Evolutionary conservation across 2,329 filamentous ascomycete genomes (phyloP).

Genomic region (Exophiala sp.): DNA sequence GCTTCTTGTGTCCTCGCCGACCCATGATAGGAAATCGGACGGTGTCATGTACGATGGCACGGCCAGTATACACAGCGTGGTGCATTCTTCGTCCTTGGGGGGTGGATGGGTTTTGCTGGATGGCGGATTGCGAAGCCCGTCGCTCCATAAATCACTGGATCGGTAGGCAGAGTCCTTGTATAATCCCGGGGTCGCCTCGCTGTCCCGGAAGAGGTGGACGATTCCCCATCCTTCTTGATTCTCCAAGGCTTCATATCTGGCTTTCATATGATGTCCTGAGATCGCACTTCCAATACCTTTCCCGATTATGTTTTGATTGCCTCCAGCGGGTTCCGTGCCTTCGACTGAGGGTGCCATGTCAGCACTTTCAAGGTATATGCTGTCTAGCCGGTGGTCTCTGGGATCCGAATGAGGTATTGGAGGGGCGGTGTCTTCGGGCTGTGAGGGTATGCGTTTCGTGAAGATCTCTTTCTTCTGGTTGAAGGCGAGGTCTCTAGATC

Average conservation of each 20-base stretch:
- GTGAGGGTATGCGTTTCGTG: neutral
- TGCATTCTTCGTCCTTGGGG: slow-evolving; percentile 59
- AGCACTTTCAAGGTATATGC: slow-evolving; percentile 72
- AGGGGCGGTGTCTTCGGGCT: slow-evolving; percentile 25
- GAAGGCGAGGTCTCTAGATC: slow-evolving; percentile 13
- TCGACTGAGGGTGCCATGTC: slow-evolving; percentile 50
- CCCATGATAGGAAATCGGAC: slow-evolving; percentile 82
- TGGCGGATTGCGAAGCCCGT: slow-evolving; percentile 22
- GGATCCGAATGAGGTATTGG: slow-evolving; percentile 24
- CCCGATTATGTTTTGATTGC: slow-evolving; percentile 38
- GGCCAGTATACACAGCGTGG: slow-evolving; percentile 84
- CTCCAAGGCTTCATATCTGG: slow-evolving; percentile 65
- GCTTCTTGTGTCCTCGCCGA: slow-evolving; percentile 79
- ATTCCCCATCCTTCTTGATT: slow-evolving; percentile 71
- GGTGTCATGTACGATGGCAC: slow-evolving; percentile 92
- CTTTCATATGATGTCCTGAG: slow-evolving; percentile 73
- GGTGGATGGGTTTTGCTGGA: slow-evolving; percentile 20
- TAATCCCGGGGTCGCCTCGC: slow-evolving; percentile 62
- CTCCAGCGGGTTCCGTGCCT: slow-evolving; percentile 9
- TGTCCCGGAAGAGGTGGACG: slow-evolving; percentile 87
- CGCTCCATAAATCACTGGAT: slow-evolving; percentile 25
- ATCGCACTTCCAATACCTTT: slow-evolving; percentile 47
- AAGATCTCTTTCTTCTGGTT: slow-evolving; percentile 11
- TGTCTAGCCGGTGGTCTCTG: slow-evolving; percentile 72
- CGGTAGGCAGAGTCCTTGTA: slow-evolving; percentile 42